phyloP scores from a whole-genome alignment of 1,284 basidiomycete species.

The Lentinus polychrous region DNA sequence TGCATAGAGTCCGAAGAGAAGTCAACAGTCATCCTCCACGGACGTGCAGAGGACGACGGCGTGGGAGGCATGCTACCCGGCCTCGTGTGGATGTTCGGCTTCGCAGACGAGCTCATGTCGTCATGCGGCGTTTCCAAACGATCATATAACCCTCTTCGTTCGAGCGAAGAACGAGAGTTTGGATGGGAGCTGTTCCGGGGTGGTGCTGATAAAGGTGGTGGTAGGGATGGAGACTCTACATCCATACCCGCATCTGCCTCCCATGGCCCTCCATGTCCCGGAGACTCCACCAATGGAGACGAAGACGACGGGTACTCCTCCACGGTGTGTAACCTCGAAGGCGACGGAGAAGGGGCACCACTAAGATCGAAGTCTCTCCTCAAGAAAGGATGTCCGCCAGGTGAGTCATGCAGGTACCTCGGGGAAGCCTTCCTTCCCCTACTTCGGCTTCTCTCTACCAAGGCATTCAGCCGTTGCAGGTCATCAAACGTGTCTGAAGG shows the following conservation, averaged over 20 bases:
- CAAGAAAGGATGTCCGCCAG: constrained; percentile 2
- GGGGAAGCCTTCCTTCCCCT: constrained; percentile 16
- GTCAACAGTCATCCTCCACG: constrained; percentile 7
- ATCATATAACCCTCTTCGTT: background rate
- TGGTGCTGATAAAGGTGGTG: no score
- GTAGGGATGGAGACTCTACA: no score
- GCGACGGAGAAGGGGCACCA: background rate
- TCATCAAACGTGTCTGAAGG: constrained; percentile 14
- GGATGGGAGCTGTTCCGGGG: background rate
- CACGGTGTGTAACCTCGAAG: background rate
- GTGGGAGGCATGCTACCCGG: constrained; percentile 20
- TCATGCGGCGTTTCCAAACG: background rate
- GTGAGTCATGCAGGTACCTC: constrained; percentile 6
- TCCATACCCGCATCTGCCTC: no score
- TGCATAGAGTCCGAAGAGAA: no score
- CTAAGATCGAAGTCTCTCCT: background rate
- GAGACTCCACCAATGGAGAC: no score
- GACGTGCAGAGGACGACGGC: constrained; percentile 11
- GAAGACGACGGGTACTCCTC: background rate
- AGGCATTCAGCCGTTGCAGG: constrained; percentile 3
- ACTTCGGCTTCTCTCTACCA: background rate
- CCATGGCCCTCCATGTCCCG: no score
- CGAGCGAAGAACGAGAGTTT: background rate
- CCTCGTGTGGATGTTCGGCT: constrained; percentile 4
- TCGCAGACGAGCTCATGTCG: constrained; percentile 10